These are phyloP conservation scores for Tricholoma sp. DNA, from an alignment of 768 basidiomycete genomes.

Conservation along the genomic window DNA sequence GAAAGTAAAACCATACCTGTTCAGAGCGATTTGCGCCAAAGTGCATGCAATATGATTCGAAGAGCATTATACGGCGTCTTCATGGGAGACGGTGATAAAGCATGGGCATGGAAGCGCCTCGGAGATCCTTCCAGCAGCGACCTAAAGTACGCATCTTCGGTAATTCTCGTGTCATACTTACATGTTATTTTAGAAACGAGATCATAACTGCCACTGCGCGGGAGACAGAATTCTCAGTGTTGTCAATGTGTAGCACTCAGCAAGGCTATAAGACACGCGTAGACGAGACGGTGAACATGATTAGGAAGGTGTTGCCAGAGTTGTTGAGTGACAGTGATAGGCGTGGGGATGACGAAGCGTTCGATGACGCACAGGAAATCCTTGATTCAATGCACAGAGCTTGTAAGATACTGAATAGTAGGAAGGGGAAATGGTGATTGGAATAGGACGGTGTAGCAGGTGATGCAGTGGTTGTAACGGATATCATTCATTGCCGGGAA, in stretches of 20 bases:
- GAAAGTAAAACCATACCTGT: constrained; percentile 3
- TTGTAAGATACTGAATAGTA: constrained; percentile 10
- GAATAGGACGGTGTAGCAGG: background rate
- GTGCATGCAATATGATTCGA: constrained; percentile 34
- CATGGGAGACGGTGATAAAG: constrained; percentile 16
- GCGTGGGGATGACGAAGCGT: constrained; percentile 17
- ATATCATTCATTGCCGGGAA: too few relatives aligned
- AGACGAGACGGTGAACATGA: constrained; percentile 23
- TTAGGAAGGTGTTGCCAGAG: constrained; percentile 26
- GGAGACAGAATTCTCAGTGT: constrained; percentile 42
- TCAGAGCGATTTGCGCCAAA: constrained; percentile 31
- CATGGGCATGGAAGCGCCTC: constrained; percentile 22
- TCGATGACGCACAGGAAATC: constrained; percentile 36
- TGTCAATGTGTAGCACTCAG: constrained; percentile 45
- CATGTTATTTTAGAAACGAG: constrained; percentile 28
- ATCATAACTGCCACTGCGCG: constrained; percentile 38
- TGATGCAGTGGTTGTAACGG: too few relatives aligned
- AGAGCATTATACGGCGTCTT: constrained; percentile 35
- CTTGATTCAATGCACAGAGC: constrained; percentile 26
- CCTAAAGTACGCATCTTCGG: constrained; percentile 9
- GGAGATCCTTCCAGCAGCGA: background rate
- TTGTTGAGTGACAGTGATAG: constrained; percentile 19
- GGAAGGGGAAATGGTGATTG: background rate
- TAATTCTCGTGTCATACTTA: background rate
- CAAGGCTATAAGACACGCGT: constrained; percentile 44